A percentile compares a stretch with the other conserved stretches of the same genome.
Conservation (phyloP, 495 filamentous ascomycete species). For the Neurospora sp. region DNA sequence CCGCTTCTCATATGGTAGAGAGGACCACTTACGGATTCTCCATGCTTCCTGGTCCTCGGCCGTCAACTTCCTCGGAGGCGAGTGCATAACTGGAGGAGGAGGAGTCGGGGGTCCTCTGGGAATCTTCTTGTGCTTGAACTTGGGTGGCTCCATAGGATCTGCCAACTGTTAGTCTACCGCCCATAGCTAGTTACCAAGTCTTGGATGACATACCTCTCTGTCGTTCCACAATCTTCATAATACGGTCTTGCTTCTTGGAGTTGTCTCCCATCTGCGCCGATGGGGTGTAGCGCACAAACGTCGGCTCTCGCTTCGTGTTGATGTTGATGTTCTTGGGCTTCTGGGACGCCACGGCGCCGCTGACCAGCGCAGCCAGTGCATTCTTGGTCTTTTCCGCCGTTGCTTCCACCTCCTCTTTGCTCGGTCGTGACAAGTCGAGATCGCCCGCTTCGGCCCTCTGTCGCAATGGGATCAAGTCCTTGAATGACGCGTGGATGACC, state of each 20-base stretch:
- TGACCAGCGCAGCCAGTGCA: conserved; percentile 71
- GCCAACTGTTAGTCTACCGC: not conserved
- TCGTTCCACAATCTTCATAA: conserved; percentile 95
- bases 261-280: conserved; percentile 96
- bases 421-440: conserved; percentile 79
- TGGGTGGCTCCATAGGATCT: conserved; percentile 97
- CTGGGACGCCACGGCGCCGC: conserved; percentile 79
- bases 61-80: conserved; percentile 86
- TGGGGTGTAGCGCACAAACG: conserved; percentile 91
- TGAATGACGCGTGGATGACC: conserved; percentile 90
- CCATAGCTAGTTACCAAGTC: not conserved
- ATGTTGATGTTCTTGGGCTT: conserved; percentile 91
- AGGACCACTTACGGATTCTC: conserved; percentile 50
- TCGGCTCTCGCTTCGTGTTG: conserved; percentile 67
- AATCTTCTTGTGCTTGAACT: conserved; percentile 98
- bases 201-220: conserved; percentile 42
- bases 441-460: conserved; percentile 92
- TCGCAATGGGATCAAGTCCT: conserved; percentile 88
- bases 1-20: not conserved
- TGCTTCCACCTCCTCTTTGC: conserved; percentile 68
- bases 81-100: conserved; percentile 91
- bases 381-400: conserved; percentile 82
- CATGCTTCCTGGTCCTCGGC: conserved; percentile 96
- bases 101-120: conserved; percentile 88
- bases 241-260: conserved; percentile 78